Evolutionary conservation across 805 yeast genomes (phyloP).

Genomic region (Sugiyamaella chiloensis): DNA sequence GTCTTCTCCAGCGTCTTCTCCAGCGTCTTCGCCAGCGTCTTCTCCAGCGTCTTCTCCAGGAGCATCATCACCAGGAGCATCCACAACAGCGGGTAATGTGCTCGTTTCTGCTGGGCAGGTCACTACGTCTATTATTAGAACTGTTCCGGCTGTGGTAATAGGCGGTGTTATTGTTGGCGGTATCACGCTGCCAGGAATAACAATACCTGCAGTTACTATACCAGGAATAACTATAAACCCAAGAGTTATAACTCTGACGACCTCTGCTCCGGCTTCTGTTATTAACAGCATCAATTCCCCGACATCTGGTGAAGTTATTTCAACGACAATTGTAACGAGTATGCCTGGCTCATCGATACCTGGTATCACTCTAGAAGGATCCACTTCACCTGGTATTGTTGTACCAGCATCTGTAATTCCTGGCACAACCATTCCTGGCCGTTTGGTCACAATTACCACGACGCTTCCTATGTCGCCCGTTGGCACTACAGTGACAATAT

Average conservation of each 20-base stretch:
- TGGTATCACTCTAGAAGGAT: slow-evolving; percentile 16
- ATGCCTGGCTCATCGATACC: slow-evolving; percentile 22
- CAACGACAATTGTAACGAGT: slow-evolving; percentile 12
- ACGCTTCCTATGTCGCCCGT: slow-evolving; percentile 8
- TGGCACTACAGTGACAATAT: not conserved
- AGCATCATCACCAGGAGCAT: not conserved
- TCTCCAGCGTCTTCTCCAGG: not conserved
- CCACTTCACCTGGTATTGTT: slow-evolving; percentile 10
- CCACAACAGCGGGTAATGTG: no score
- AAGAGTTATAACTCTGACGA: not conserved
- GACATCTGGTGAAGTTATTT: slow-evolving; percentile 1
- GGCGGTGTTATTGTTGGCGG: slow-evolving; percentile 6
- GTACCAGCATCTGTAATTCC: slow-evolving; percentile 24
- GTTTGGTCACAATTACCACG: slow-evolving; percentile 19
- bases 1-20: not conserved
- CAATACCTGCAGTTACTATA: slow-evolving; percentile 15
- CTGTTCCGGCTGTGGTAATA: slow-evolving; percentile 1
- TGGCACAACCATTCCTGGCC: slow-evolving; percentile 21
- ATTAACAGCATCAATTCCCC: not conserved
- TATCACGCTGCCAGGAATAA: slow-evolving; percentile 8
- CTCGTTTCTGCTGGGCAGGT: no score
- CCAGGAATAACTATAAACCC: slow-evolving; percentile 11
- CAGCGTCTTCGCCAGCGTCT: not conserved
- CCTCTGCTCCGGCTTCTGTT: not conserved
- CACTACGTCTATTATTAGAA: slow-evolving; percentile 2